Evolutionary conservation across 1,284 basidiomycete species (phyloP).

Genomic region (Gymnopus androsaceus): DNA sequence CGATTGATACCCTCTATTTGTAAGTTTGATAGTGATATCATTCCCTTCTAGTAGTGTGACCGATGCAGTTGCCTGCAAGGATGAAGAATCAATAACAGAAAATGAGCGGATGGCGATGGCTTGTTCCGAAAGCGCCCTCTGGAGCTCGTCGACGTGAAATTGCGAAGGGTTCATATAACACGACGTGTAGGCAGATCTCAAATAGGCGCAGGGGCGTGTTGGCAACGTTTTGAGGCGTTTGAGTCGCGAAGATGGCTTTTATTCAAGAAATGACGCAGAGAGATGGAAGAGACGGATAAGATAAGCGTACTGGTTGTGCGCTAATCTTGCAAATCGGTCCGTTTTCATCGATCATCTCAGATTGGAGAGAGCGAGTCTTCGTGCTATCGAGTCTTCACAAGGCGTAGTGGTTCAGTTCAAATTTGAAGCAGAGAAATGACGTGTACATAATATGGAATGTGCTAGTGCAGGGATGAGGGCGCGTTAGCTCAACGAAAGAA

Average conservation of each 20-base stretch:
- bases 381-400: too few species aligned
- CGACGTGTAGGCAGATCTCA: too few species aligned
- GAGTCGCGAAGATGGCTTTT: background rate
- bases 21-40: constrained; percentile 48
- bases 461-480: too few species aligned
- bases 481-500: too few species aligned
- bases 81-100: constrained; percentile 37
- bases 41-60: constrained; percentile 59
- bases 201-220: too few species aligned
- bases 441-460: too few species aligned
- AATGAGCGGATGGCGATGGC: constrained; percentile 56
- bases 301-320: background rate
- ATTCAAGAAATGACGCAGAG: background rate
- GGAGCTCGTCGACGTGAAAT: constrained; percentile 58
- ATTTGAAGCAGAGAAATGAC: too few species aligned
- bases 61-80: constrained; percentile 51
- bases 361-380: background rate
- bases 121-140: constrained; percentile 57
- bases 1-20: constrained; percentile 49
- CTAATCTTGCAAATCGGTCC: background rate
- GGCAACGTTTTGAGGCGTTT: background rate
- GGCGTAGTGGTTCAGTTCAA: too few species aligned
- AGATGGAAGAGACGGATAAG: too few species aligned
- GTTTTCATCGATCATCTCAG: constrained; percentile 1
- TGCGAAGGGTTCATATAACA: constrained; percentile 8